Conservation (phyloP, 2,329 filamentous ascomycete species). For the Malbranchea zuffiana region DNA sequence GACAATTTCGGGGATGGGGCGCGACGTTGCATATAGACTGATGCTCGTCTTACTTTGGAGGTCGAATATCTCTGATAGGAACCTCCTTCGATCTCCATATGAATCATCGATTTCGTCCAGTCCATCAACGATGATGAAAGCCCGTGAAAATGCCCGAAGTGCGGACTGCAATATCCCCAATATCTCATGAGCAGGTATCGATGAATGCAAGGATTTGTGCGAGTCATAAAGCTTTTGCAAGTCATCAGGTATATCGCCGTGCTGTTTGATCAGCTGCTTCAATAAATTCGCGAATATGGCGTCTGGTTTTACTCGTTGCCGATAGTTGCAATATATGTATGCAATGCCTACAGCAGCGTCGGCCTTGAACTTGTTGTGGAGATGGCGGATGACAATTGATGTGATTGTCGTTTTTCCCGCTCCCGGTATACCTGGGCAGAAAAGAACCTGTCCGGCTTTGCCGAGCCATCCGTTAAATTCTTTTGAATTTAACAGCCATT, state of each 20-base stretch:
- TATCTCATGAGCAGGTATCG: slow-evolving; percentile 9
- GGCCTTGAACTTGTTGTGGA: slow-evolving; percentile 1
- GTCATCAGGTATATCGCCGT: not conserved
- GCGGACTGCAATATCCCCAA: slow-evolving; percentile 4
- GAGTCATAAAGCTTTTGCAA: slow-evolving; percentile 9
- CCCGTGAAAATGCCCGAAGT: slow-evolving; percentile 2
- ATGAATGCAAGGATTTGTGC: slow-evolving; percentile 4
- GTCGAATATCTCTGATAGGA: slow-evolving; percentile 5
- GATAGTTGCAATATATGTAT: slow-evolving; percentile 4
- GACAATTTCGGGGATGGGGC: slow-evolving; percentile 8
- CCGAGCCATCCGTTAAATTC: slow-evolving; percentile 12
- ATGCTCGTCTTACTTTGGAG: not conserved
- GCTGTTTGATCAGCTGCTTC: slow-evolving; percentile 9
- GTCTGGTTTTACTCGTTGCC: not conserved
- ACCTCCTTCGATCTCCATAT: not conserved
- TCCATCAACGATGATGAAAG: slow-evolving; percentile 18
- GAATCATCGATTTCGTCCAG: slow-evolving; percentile 15
- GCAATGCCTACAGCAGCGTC: slow-evolving; percentile 6
- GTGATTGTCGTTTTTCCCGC: slow-evolving; percentile 14
- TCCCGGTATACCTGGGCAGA: slow-evolving; percentile 13
- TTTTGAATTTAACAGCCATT: slow-evolving; percentile 18
- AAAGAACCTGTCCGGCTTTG: not conserved
- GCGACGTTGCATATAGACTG: slow-evolving; percentile 11
- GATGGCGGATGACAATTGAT: slow-evolving; percentile 12
- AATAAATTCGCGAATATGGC: slow-evolving; percentile 5